These are phyloP conservation scores for Leccinum pellstonianum DNA, from an alignment of 768 basidiomycete species.

Conservation along the genomic window DNA sequence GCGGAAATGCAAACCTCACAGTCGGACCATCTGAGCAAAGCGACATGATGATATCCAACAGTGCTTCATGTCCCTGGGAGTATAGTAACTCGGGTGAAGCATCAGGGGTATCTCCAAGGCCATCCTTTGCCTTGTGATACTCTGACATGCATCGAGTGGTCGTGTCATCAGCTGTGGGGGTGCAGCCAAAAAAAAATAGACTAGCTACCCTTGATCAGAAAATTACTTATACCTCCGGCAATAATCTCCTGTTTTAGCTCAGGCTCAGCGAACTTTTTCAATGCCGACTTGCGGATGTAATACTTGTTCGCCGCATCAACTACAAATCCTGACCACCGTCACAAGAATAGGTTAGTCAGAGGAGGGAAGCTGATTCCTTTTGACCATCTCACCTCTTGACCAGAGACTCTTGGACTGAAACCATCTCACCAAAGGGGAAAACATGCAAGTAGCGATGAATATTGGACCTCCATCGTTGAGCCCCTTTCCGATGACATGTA, in stretches of 20 bases:
- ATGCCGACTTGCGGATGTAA: conserved; percentile 24
- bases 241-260: conserved; percentile 23
- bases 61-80: background rate
- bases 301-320: conserved; percentile 14
- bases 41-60: conserved; percentile 3
- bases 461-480: conserved; percentile 20
- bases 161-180: background rate
- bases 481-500: conserved; percentile 17
- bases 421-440: conserved; percentile 9
- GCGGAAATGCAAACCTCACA: conserved; percentile 8
- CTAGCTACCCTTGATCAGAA: conserved; percentile 17
- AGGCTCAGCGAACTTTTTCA: conserved; percentile 9
- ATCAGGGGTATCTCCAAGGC: conserved; percentile 21
- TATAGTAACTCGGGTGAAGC: conserved; percentile 15
- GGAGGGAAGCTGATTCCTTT: background rate
- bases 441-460: conserved; percentile 20
- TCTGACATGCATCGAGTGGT: conserved; percentile 11
- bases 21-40: conserved; percentile 19
- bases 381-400: conserved; percentile 19
- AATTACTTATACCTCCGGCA: conserved; percentile 18
- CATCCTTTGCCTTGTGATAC: conserved; percentile 20
- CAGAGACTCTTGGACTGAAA: conserved; percentile 14
- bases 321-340: conserved; percentile 17
- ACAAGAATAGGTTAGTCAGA: background rate
- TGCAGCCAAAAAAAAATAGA: background rate